These are phyloP conservation scores for Tulasnella sp. DNA, from an alignment of 768 basidiomycete species.

Conservation along the genomic window DNA sequence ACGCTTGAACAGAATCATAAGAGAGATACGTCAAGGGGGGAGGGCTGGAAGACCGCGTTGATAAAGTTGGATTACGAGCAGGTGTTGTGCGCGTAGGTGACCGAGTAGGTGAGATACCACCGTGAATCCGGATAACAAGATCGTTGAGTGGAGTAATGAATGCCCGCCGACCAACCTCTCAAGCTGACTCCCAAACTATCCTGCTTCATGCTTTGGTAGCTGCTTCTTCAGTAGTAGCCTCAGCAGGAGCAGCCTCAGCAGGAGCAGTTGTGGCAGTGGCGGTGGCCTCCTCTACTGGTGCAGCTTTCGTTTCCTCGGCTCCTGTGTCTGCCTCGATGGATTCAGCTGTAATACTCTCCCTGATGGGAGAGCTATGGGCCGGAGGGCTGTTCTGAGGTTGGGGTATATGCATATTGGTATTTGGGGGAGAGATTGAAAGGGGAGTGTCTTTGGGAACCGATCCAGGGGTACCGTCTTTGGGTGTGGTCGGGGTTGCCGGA, in stretches of 20 bases:
- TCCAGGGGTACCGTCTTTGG: neutral
- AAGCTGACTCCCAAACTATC: neutral
- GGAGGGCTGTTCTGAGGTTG: slow-evolving; percentile 11
- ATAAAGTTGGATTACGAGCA: neutral
- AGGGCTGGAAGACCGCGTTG: neutral
- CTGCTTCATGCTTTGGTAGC: neutral
- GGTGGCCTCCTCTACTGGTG: too few relatives aligned
- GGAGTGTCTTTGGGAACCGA: neutral
- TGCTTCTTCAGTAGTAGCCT: neutral
- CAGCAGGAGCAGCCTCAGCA: neutral
- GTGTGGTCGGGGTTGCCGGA: slow-evolving; percentile 13
- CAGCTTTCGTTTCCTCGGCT: neutral
- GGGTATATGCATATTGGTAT: slow-evolving; percentile 1
- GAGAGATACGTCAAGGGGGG: neutral
- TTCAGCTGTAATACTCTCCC: slow-evolving; percentile 13
- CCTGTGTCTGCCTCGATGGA: neutral
- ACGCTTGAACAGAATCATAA: neutral
- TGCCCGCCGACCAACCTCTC: neutral
- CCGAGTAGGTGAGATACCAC: neutral
- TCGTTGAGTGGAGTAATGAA: neutral
- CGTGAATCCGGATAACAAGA: neutral
- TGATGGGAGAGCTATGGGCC: slow-evolving; percentile 18
- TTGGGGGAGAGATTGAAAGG: slow-evolving; percentile 17
- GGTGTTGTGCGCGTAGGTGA: neutral
- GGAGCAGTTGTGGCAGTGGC: neutral